Evolutionary conservation across 495 filamentous ascomycete genomes (phyloP), one percentile per base, ranked within the genome.

Genomic region (Xylaria intraflava): DNA sequence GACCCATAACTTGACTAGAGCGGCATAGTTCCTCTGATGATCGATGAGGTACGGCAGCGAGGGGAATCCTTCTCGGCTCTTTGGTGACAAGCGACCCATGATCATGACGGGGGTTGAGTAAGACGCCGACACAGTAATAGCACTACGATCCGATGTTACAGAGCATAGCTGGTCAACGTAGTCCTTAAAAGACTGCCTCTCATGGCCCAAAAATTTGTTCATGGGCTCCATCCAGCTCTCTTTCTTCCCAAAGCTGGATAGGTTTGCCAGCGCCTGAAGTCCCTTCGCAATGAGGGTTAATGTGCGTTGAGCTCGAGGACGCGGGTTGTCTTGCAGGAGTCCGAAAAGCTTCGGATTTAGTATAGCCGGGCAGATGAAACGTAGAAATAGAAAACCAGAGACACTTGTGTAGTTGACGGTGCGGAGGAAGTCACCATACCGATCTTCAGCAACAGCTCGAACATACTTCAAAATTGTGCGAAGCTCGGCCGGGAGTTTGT

Each of bases 181-280:
- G 23, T 83, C 77, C 65, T 90, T 94, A 71, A 97, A 88, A 20
- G 86, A 82, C 49, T 84, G 81, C 8, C 83, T 71, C 52, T 86
- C 76, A n/a, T 74, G 68, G 9, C 62, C 60, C 50, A 89, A 73
- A 59, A 89, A 89, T 10, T 77, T 78, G 63, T 96, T 99, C 94
- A 97, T 97, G 4, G 89, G 89, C 69, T 95, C 94, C 93, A 99
- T 99, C 90, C 92, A 99, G 3, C 85, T 81, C 67, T 97, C 93
- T 67, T 97, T 97, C 62, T 85, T 87, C 50, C 93, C 94, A 56
- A 97, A 96, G 2, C 83, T 90, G 10, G 88, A 88, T 72, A 96
- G 83, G 63, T 96, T 97, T 17, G 92, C 93, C 35, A 99, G 76
- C 14, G 88, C 91, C 71, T 97, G 92, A n/a, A 99, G 77, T 14